Conservation (phyloP, 1,139 yeast genomes). For the Yamadazyma atmosphaerica region DNA sequence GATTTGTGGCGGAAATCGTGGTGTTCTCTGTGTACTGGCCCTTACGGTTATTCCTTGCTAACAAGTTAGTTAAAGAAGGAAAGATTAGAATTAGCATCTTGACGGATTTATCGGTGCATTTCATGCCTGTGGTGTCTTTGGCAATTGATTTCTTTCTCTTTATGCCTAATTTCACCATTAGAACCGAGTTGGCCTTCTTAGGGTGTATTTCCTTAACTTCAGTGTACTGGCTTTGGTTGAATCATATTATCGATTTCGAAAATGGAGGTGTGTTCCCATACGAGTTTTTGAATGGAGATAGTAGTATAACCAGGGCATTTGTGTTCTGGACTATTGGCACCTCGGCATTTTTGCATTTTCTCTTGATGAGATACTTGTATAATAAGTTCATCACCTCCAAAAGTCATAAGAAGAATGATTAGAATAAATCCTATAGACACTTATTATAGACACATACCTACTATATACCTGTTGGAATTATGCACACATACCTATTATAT, state of each 20-base stretch:
- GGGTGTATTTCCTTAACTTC: conserved; percentile 40
- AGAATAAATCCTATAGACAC: background rate
- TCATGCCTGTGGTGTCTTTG: conserved; percentile 55
- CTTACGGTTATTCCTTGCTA: conserved; percentile 49
- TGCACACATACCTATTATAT: background rate
- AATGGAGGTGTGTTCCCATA: conserved; percentile 61
- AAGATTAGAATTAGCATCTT: conserved; percentile 40
- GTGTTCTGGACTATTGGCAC: conserved; percentile 53
- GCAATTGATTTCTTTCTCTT: conserved; percentile 55
- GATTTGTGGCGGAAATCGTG: conserved; percentile 56
- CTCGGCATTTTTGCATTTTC: conserved; percentile 41
- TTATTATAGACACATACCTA: too few species aligned
- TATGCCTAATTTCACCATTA: conserved; percentile 49
- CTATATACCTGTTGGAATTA: too few species aligned
- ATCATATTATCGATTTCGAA: conserved; percentile 45
- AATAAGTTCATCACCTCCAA: conserved; percentile 8
- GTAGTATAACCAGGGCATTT: conserved; percentile 38
- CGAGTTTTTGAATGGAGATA: conserved; percentile 59
- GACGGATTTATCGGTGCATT: conserved; percentile 59
- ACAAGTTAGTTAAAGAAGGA: conserved; percentile 38
- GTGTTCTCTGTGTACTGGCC: conserved; percentile 71
- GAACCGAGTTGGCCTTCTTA: conserved; percentile 38
- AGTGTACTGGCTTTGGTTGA: conserved; percentile 55
- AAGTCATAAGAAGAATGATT: background rate
- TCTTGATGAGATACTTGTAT: conserved; percentile 28